A percentile compares a stretch with the other conserved stretches of the same genome.
Evolutionary conservation across 2,329 filamentous ascomycete species (phyloP).

Genomic region (Neopestalotiopsis sp.): DNA sequence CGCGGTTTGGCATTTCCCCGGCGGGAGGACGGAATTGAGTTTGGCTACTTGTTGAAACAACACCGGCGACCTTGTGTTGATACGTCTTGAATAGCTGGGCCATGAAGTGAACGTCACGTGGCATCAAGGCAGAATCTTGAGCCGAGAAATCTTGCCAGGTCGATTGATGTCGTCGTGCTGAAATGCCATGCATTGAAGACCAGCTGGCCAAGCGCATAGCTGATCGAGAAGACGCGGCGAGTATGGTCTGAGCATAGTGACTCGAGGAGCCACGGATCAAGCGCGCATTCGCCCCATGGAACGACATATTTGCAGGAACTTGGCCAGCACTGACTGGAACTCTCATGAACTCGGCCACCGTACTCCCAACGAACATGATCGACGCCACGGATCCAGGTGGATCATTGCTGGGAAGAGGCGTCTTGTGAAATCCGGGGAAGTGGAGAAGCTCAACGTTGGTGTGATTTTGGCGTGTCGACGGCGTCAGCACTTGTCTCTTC

Average conservation of each 20-base stretch:
- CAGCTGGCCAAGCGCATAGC: neutral
- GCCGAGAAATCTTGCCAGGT: neutral
- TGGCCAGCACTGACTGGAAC: slow-evolving; percentile 27
- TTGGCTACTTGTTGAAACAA: neutral
- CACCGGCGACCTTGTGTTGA: neutral
- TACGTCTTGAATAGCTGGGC: neutral
- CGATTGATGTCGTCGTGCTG: neutral
- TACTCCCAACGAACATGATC: slow-evolving; percentile 29
- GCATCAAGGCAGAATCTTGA: neutral
- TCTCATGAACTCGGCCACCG: slow-evolving; percentile 29
- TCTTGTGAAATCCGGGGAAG: slow-evolving; percentile 18
- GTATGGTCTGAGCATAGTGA: neutral
- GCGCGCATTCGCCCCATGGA: slow-evolving; percentile 31
- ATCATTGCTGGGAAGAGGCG: slow-evolving; percentile 16
- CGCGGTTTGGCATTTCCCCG: neutral
- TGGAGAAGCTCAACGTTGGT: slow-evolving; percentile 12
- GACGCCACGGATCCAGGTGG: slow-evolving; percentile 13
- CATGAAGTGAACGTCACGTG: neutral
- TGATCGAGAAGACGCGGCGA: neutral
- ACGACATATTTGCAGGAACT: slow-evolving; percentile 32
- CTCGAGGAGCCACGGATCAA: slow-evolving; percentile 27
- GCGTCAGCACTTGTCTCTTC: neutral
- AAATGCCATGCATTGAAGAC: neutral
- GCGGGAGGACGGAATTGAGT: neutral
- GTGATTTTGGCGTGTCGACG: slow-evolving; percentile 7